Evolutionary conservation across 495 filamentous ascomycete genomes (phyloP), one percentile per base, ranked within the genome.

Genomic region (Penicillium mononematosum): DNA sequence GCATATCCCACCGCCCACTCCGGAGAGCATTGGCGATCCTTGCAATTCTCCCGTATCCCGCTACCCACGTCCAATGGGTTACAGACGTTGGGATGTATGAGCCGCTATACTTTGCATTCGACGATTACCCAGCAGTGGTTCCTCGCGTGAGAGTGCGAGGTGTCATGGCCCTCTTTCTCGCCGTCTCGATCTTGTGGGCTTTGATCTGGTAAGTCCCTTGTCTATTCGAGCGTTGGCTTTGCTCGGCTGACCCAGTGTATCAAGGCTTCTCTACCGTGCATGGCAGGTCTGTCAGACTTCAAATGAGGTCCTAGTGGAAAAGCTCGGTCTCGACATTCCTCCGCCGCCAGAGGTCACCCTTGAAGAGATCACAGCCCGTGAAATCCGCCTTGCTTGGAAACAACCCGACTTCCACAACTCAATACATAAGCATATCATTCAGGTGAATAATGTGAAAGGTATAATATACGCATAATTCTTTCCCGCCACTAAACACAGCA

Each of bases 371-470:
- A 88, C 87, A 49, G 78, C 90, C 25, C 90, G 93, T 64, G 88
- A 90, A 43, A 88, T 95, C 27, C 87, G 90, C n/a, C 79, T 98
- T 16, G 91, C 92, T 64, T 97, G 92, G 91, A 91, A 90, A 51
- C 82, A 88, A 49, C 86, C 89, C 1, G 85, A 89, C 42, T 82
- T 85, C 65, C 86, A 86, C 52, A 86, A 89, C 55, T 87, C 89
- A 12, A 88, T 92, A 50, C 79, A 88, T 14, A 94, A 92, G 74
- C 90, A 96, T 68, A 83, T 92, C 22, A 91, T 98, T 38, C 89
- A 95, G 62, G 85, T 97, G 53, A 98, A 98, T 67, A 92, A 92
- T 34, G 85, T 90, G 34, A 92, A 91, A 75, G 89, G 92, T 95
- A 72, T 42, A 49, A 3, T 8, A 7, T 31, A 20, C 14, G 7